phyloP scores from a whole-genome alignment of 2,329 filamentous ascomycete genomes.

The Microsporum canis region DNA sequence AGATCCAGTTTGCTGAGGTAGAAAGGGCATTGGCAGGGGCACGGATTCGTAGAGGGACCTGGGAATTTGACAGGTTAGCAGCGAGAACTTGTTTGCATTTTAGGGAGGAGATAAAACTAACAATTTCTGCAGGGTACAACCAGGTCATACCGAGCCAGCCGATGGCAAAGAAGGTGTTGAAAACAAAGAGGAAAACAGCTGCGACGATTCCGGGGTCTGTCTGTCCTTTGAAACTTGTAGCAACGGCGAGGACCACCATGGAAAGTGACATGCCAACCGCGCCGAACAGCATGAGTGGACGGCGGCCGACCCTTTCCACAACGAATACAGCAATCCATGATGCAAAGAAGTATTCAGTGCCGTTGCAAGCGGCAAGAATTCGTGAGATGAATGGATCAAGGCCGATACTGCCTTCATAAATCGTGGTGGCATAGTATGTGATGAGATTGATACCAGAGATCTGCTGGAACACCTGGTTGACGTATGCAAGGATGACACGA shows the following conservation, averaged over 20 bases:
- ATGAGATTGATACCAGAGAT: constrained; percentile 37
- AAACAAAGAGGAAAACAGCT: constrained; percentile 49
- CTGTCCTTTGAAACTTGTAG: constrained; percentile 28
- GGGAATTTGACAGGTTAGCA: neutral
- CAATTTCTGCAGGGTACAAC: constrained; percentile 52
- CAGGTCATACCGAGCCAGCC: constrained; percentile 52
- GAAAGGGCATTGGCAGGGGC: constrained; percentile 54
- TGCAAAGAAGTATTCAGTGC: constrained; percentile 44
- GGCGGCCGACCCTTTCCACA: constrained; percentile 43
- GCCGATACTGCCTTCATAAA: constrained; percentile 34
- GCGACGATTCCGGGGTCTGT: constrained; percentile 32
- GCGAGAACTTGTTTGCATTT: neutral
- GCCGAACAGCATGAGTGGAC: constrained; percentile 61
- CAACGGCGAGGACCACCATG: constrained; percentile 49
- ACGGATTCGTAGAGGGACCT: constrained; percentile 28
- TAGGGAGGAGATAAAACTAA: constrained; percentile 22
- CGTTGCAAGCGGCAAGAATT: constrained; percentile 43
- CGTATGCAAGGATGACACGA: constrained; percentile 44
- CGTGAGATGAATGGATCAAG: constrained; percentile 33
- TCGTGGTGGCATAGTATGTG: constrained; percentile 36
- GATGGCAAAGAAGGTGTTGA: constrained; percentile 51
- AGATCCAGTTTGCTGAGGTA: constrained; percentile 50
- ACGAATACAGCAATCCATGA: constrained; percentile 41
- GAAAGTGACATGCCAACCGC: constrained; percentile 51
- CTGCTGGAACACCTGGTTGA: constrained; percentile 47